Evolutionary conservation across 805 yeast genomes (phyloP).

Genomic region (Hanseniaspora mollemarum): DNA sequence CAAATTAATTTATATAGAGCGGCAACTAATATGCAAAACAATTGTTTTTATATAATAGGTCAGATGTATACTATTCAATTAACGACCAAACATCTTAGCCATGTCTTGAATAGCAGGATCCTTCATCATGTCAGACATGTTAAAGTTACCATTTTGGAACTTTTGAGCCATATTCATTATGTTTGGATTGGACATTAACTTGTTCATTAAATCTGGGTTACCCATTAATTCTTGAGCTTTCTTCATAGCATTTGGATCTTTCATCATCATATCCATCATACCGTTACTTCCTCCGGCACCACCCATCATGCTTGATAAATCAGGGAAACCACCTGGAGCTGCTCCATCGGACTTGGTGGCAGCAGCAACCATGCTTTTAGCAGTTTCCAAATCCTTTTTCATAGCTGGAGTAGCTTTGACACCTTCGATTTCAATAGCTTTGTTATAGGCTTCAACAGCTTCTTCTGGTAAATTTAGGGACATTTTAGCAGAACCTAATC

Average conservation of each 20-base stretch:
- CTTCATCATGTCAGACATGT: slow-evolving; percentile 59
- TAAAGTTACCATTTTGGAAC: slow-evolving; percentile 57
- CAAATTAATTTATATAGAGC: too few species aligned
- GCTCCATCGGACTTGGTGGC: slow-evolving; percentile 26
- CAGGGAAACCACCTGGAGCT: slow-evolving; percentile 53
- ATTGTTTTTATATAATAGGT: too few species aligned
- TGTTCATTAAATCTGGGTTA: slow-evolving; percentile 64
- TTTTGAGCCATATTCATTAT: slow-evolving; percentile 73
- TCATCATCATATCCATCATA: slow-evolving; percentile 52
- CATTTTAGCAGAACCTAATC: slow-evolving; percentile 86
- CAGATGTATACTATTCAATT: too few species aligned
- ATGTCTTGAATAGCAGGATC: slow-evolving; percentile 65
- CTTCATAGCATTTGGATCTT: slow-evolving; percentile 83
- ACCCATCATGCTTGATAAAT: slow-evolving; percentile 58
- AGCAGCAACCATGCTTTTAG: slow-evolving; percentile 66
- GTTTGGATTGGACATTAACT: slow-evolving; percentile 70
- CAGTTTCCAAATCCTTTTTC: slow-evolving; percentile 88
- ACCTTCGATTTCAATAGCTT: slow-evolving; percentile 81
- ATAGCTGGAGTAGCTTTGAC: slow-evolving; percentile 73
- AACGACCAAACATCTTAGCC: slow-evolving; percentile 63
- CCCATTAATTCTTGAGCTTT: slow-evolving; percentile 83
- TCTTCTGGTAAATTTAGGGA: slow-evolving; percentile 90
- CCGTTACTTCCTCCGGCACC: slow-evolving; percentile 36
- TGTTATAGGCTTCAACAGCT: slow-evolving; percentile 79
- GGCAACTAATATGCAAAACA: too few species aligned